Percentiles rank a stretch among this genome's conserved stretches.
These are phyloP conservation scores for Herpetospermum pedunculosum DNA, from an alignment of 306 rosid species.

Conservation along the genomic window DNA sequence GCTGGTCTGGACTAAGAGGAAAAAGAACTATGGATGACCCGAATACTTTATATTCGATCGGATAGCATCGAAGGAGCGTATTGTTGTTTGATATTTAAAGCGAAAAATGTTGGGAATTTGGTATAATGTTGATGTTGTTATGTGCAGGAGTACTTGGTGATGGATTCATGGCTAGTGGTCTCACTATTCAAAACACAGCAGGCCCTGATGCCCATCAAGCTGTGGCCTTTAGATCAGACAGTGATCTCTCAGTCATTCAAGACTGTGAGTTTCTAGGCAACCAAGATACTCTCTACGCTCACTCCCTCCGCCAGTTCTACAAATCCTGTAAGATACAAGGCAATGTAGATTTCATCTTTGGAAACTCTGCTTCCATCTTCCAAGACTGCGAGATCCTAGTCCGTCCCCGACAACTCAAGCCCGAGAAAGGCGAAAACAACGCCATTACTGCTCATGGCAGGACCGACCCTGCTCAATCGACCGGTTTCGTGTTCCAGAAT, in stretches of 20 bases:
- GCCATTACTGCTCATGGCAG: conserved; percentile 76
- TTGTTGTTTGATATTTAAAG: neutral
- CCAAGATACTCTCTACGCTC: conserved; percentile 91
- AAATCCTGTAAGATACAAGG: conserved; percentile 61
- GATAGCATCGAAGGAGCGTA: too few relatives aligned
- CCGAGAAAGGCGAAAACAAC: conserved; percentile 54
- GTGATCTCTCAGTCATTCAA: conserved; percentile 56
- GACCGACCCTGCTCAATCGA: conserved; percentile 67
- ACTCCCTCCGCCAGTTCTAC: conserved; percentile 67
- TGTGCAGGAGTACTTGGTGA: conserved; percentile 65
- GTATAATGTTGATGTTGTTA: neutral
- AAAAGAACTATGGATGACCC: too few relatives aligned
- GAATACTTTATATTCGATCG: too few relatives aligned
- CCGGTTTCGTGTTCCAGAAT: conserved; percentile 65
- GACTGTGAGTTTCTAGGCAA: conserved; percentile 68
- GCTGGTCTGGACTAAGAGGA: too few relatives aligned
- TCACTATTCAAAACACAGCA: conserved; percentile 68
- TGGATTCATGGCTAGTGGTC: conserved; percentile 82
- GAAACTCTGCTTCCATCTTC: conserved; percentile 68
- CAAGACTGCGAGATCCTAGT: conserved; percentile 49
- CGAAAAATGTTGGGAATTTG: neutral
- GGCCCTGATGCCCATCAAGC: conserved; percentile 92
- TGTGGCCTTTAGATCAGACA: conserved; percentile 80
- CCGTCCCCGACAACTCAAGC: conserved; percentile 40
- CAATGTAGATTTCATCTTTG: conserved; percentile 83